phyloP scores from a whole-genome alignment of 352 stramenopile species.

The Phytopythium vexans region DNA sequence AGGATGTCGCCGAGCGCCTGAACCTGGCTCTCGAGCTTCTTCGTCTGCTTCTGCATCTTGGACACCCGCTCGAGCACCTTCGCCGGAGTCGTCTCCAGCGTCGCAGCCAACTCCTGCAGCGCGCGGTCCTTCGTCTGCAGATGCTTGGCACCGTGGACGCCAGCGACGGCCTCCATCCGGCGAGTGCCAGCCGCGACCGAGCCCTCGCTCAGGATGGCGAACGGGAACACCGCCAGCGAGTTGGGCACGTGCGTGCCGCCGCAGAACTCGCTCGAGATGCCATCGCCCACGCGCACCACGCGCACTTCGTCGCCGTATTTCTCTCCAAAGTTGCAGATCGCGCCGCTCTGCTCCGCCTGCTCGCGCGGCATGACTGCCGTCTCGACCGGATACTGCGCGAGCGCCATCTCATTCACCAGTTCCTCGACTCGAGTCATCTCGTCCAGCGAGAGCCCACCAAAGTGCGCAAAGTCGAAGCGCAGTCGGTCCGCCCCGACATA shows the following conservation, averaged over 20 bases:
- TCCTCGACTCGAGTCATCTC: conserved; percentile 56
- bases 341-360: conserved; percentile 55
- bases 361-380: conserved; percentile 41
- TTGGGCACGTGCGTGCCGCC: conserved; percentile 68
- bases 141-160: conserved; percentile 42
- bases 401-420: conserved; percentile 56
- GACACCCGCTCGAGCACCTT: conserved; percentile 61
- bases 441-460: conserved; percentile 58
- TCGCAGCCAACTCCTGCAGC: conserved; percentile 40
- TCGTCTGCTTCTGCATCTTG: conserved; percentile 73
- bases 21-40: conserved; percentile 46
- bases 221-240: conserved; percentile 51
- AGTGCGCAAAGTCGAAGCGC: conserved; percentile 84
- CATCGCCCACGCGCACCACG: conserved; percentile 54
- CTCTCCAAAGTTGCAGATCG: conserved; percentile 79
- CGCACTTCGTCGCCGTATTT: conserved; percentile 81
- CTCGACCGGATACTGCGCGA: conserved; percentile 28
- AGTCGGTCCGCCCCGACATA: conserved; percentile 58
- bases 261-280: conserved; percentile 66
- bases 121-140: conserved; percentile 57
- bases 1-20: conserved; percentile 55
- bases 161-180: conserved; percentile 64
- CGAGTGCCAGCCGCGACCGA: conserved; percentile 77
- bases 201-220: conserved; percentile 71
- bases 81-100: conserved; percentile 57